Conservation (phyloP, 257 asterid species). For the Ocimum tenuiflorum region DNA sequence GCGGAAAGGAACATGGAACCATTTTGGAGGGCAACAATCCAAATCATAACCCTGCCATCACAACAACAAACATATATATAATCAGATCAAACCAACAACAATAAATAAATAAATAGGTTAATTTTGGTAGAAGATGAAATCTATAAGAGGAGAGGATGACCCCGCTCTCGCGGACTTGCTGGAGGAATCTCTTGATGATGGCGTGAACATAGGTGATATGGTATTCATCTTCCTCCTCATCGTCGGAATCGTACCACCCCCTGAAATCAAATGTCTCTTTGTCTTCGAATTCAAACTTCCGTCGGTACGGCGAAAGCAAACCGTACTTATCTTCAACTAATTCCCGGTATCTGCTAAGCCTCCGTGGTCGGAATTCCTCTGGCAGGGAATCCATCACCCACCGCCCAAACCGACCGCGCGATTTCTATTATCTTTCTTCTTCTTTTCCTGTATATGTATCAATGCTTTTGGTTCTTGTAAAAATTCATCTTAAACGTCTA, state of each 20-base stretch:
- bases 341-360: conserved; percentile 7
- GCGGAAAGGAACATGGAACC: conserved; percentile 11
- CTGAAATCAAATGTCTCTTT: background rate
- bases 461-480: background rate
- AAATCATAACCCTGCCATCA: background rate
- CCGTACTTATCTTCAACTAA: conserved; percentile 8
- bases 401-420: background rate
- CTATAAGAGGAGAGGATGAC: background rate
- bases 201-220: background rate
- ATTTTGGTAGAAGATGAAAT: too few relatives aligned
- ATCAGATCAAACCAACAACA: too few relatives aligned
- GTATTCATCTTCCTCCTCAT: background rate
- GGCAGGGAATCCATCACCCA: background rate
- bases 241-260: conserved; percentile 10
- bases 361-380: background rate
- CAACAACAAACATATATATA: background rate
- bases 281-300: conserved; percentile 5
- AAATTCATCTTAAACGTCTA: background rate
- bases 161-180: conserved; percentile 10
- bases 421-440: background rate
- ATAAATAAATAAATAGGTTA: too few relatives aligned
- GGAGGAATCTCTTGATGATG: conserved; percentile 14
- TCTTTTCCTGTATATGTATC: background rate
- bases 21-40: conserved; percentile 3
- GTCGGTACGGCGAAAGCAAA: conserved; percentile 4